phyloP scores from a whole-genome alignment of 768 basidiomycete genomes.

The Suillus paluster region DNA sequence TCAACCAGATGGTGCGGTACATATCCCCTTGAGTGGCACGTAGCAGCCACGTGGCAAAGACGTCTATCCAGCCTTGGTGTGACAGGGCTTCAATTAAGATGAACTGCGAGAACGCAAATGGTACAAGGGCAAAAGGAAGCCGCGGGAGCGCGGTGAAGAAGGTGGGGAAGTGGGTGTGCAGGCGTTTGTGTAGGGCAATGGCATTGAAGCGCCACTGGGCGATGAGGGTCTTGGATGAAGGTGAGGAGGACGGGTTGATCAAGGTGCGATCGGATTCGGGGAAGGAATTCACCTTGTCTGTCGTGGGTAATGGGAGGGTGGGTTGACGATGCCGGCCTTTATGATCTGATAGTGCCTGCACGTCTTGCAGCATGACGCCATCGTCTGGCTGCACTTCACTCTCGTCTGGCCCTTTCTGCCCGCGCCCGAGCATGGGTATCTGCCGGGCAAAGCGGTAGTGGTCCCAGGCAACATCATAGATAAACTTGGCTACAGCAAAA shows the following conservation, averaged over 20 bases:
- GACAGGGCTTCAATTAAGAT: conserved; percentile 88
- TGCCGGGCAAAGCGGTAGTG: conserved; percentile 46
- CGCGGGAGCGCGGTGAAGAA: conserved; percentile 65
- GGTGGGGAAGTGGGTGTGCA: conserved; percentile 64
- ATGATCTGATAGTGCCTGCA: neutral
- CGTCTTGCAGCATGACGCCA: neutral
- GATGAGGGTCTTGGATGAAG: neutral
- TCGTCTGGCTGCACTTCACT: neutral
- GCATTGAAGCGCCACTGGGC: conserved; percentile 1
- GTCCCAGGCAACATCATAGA: conserved; percentile 68
- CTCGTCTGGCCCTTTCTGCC: neutral
- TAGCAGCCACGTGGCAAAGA: conserved; percentile 75
- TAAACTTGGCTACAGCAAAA: conserved; percentile 73
- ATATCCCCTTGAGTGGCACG: conserved; percentile 47
- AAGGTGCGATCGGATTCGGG: conserved; percentile 11
- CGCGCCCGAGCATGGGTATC: conserved; percentile 24
- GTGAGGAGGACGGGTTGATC: neutral
- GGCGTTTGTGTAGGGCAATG: conserved; percentile 3
- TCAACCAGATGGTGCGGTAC: conserved; percentile 61
- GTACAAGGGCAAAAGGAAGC: conserved; percentile 81
- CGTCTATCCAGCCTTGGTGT: conserved; percentile 84
- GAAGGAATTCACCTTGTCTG: conserved; percentile 4
- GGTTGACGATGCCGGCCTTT: neutral
- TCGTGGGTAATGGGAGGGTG: neutral
- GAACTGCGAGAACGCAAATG: conserved; percentile 94